Percentiles rank a stretch among this genome's conserved stretches.
Evolutionary conservation across 345 rosid genomes (phyloP).

Genomic region (Zanthoxylum bungeanum): DNA sequence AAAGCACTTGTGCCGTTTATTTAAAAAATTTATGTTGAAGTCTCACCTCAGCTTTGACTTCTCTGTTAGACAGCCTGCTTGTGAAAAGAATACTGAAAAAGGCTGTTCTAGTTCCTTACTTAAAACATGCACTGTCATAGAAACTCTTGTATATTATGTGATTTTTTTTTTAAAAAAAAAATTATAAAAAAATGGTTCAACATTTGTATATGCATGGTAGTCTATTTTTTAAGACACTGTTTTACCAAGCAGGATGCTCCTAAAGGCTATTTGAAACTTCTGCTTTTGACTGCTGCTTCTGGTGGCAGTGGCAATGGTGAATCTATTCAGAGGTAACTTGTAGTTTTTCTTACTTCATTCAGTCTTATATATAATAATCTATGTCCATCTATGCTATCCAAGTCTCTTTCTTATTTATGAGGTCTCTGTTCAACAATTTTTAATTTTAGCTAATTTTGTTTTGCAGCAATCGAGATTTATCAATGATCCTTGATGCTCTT

Average conservation of each 20-base stretch:
- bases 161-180: background rate
- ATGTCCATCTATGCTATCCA: background rate
- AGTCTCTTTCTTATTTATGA: background rate
- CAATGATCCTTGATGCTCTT: conserved; percentile 99
- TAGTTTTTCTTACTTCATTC: conserved; percentile 11
- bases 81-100: background rate
- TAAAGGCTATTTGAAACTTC: conserved; percentile 89
- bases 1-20: background rate
- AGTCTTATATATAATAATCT: conserved; percentile 14
- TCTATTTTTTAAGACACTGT: conserved; percentile 15
- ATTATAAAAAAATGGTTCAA: background rate
- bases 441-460: conserved; percentile 25
- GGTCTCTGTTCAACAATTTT: conserved; percentile 14
- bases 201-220: background rate
- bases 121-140: conserved; percentile 7
- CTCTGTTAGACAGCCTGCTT: conserved; percentile 12
- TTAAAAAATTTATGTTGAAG: background rate
- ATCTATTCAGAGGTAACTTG: conserved; percentile 83
- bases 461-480: conserved; percentile 95
- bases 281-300: conserved; percentile 95
- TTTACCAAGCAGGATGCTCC: conserved; percentile 73
- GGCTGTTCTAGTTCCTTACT: background rate
- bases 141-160: background rate
- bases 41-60: background rate
- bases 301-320: conserved; percentile 78